Base-by-base conservation (phyloP, 1,284 basidiomycete genomes). In the Trametes polyzona region DNA sequence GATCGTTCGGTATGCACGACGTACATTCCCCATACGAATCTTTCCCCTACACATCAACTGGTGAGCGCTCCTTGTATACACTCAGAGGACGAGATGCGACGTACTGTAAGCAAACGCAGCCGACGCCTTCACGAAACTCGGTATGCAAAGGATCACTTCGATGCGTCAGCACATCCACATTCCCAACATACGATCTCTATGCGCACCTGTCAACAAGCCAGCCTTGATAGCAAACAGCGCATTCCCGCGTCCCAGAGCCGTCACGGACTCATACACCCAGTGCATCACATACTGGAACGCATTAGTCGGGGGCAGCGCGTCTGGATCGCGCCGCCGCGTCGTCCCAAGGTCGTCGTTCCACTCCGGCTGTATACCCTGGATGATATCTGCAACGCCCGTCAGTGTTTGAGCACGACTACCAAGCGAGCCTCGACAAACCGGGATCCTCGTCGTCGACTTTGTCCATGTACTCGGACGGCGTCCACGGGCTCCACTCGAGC, bases 141-240 rank as follows among this genome's bases (percentile, higher is more conserved):
- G 88, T n/a, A 91, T 65, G 60, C 78, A 78, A 39, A 91, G 71
- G 4, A 87, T 59, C 6, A 86, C 87, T 86, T 52, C 17, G 30
- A 24, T 19, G 27, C 43, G 44, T 47, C 5, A 33, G 51, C 19
- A 52, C 32, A 27, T 40, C 35, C 21, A 33, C 16, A 7, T 8
- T 8, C 17, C 8, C 9, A 24, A 27, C 7, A n/a, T 21, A 40
- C 49, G 33, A 52, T 27, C 17, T 35, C 24, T 23, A 40, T 21
- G 23, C 72, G 57, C 41, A 64, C 79, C 84, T 36, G 88, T 85
- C 46, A 95, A 69, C 9, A 88, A 61, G 0, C 84, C 92, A 0
- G 89, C 92, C 72, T 96, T 96, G 62, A 95, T 52, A 0, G 90
- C 90, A 62, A 87, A 96, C 56, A 94, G 73, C 2, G 75, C 70